Evolutionary conservation across 352 stramenopile species (phyloP).

Genomic region (Pythium apleroticum): DNA sequence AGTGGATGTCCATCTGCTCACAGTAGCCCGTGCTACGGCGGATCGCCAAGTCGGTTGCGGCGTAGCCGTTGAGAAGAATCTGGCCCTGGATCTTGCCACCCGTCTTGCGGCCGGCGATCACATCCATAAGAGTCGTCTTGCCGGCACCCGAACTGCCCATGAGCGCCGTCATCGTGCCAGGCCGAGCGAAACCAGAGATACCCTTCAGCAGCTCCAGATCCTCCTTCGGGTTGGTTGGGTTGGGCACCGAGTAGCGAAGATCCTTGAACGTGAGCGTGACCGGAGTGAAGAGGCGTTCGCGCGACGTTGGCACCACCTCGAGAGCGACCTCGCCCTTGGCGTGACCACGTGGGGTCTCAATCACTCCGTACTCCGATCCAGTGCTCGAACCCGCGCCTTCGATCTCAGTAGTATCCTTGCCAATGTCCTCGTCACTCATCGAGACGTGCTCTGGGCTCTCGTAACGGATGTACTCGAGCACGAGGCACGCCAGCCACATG

Average conservation of each 20-base stretch:
- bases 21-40: constrained; percentile 29
- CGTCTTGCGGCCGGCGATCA: constrained; percentile 92
- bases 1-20: constrained; percentile 34
- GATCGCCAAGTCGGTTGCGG: constrained; percentile 25
- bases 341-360: too few relatives aligned
- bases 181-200: constrained; percentile 36
- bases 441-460: constrained; percentile 23
- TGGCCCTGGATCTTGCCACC: constrained; percentile 66
- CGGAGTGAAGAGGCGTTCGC: too few relatives aligned
- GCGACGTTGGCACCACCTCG: too few relatives aligned
- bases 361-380: too few relatives aligned
- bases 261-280: constrained; percentile 34
- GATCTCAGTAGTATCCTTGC: too few relatives aligned
- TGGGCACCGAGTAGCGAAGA: constrained; percentile 34
- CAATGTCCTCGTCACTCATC: too few relatives aligned
- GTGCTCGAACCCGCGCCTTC: too few relatives aligned
- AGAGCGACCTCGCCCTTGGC: too few relatives aligned
- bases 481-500: constrained; percentile 32
- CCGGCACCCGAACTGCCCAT: constrained; percentile 76
- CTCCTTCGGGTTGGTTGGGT: constrained; percentile 30
- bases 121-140: constrained; percentile 94
- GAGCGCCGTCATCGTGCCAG: constrained; percentile 42
- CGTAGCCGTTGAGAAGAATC: constrained; percentile 39
- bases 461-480: constrained; percentile 34
- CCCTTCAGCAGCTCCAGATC: constrained; percentile 44